Evolutionary conservation across 164 flowering plant species (phyloP).

Genomic region (grape (Vitis vinifera)): ASM3070453v1 NC_081818.1:24823001-24823500

Average conservation of each 20-base stretch:
- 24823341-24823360: too few species aligned
- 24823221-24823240: conserved; percentile 54
- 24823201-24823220: conserved; percentile 91
- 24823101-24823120: background rate
- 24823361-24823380: too few species aligned
- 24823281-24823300: too few species aligned
- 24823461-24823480: too few species aligned
- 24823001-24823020: background rate
- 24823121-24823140: background rate
- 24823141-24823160: background rate
- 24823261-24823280: background rate
- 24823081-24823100: background rate
- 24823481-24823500: too few species aligned
- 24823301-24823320: too few species aligned
- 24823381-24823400: too few species aligned
- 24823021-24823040: background rate
- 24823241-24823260: background rate
- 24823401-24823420: too few species aligned
- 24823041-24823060: background rate
- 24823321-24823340: too few species aligned
- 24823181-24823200: conserved; percentile 76
- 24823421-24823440: too few species aligned
- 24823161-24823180: conserved; percentile 50
- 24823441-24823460: too few species aligned
- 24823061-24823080: background rate